These are phyloP conservation scores for Trichoderma sp. DNA, from an alignment of 2,329 filamentous ascomycete genomes.

Conservation along the genomic window DNA sequence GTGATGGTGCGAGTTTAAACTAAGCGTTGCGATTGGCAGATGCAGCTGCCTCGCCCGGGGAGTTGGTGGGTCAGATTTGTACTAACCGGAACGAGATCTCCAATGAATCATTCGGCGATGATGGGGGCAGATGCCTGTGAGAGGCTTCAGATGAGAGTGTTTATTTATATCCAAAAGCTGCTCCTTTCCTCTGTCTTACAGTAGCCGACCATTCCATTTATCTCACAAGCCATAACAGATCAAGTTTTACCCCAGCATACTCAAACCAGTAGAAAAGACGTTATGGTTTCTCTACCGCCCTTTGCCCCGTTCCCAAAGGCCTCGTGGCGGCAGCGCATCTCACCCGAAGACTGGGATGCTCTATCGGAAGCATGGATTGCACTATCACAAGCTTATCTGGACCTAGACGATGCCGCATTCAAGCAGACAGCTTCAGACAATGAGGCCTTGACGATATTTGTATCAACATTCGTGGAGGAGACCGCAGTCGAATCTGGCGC, in stretches of 20 bases:
- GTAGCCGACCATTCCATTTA: background rate
- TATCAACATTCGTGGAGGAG: conserved; percentile 60
- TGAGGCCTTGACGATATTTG: conserved; percentile 47
- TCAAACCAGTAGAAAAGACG: background rate
- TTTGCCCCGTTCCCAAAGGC: conserved; percentile 76
- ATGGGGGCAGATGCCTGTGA: conserved; percentile 17
- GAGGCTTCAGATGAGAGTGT: conserved; percentile 1
- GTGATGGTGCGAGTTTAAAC: background rate
- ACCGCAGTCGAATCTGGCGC: conserved; percentile 35
- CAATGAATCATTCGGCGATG: conserved; percentile 25
- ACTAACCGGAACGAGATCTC: background rate
- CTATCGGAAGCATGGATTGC: conserved; percentile 75
- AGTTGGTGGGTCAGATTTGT: background rate
- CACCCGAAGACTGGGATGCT: conserved; percentile 70
- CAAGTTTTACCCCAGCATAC: background rate
- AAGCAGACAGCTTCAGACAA: conserved; percentile 49
- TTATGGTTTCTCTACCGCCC: conserved; percentile 52
- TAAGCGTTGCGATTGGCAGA: conserved; percentile 20
- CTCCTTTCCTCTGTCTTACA: background rate
- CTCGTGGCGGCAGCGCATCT: conserved; percentile 64
- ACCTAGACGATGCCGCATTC: conserved; percentile 57
- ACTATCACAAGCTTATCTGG: conserved; percentile 64
- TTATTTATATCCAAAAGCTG: background rate
- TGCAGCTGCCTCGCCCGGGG: background rate
- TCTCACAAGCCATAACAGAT: background rate